Evolutionary conservation across 768 basidiomycete genomes (phyloP).

Genomic region (Lactifluus volemus): DNA sequence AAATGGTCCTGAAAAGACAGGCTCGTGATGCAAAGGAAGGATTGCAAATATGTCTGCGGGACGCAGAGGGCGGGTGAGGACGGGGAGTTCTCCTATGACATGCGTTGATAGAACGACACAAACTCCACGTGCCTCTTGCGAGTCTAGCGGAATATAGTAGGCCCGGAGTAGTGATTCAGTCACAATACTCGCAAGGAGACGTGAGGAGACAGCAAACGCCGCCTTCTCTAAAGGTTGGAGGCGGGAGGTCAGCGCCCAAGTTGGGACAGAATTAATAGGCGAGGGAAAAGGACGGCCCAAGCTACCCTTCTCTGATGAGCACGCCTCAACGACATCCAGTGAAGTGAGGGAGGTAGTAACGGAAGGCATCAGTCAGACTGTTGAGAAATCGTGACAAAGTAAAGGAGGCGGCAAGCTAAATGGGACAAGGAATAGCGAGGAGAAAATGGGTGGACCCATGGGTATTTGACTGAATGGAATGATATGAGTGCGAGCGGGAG

Average conservation of each 20-base stretch:
- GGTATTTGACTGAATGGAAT: background rate
- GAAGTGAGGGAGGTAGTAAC: background rate
- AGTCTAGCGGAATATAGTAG: conserved; percentile 31
- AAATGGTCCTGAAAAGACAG: conserved; percentile 31
- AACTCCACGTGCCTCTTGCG: conserved; percentile 26
- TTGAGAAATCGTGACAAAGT: background rate
- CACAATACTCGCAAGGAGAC: conserved; percentile 41
- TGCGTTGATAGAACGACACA: conserved; percentile 33
- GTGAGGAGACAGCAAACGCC: conserved; percentile 39
- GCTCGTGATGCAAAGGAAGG: conserved; percentile 38
- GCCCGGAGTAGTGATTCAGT: conserved; percentile 39
- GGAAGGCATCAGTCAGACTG: background rate
- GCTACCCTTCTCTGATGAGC: background rate
- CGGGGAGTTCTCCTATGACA: conserved; percentile 28
- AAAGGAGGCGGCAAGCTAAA: background rate
- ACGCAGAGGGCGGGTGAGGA: conserved; percentile 28
- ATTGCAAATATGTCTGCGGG: conserved; percentile 39
- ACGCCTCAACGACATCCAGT: background rate
- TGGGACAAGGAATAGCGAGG: background rate
- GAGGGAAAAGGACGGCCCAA: background rate
- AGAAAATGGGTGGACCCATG: background rate
- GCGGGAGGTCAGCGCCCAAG: conserved; percentile 2
- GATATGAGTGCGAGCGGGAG: too few species aligned
- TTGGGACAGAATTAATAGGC: background rate
- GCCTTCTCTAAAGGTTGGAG: conserved; percentile 23